A percentile compares a stretch with the other conserved stretches of the same genome.
Conservation (phyloP, 2,329 filamentous ascomycete species). For the Scedosporium minutisporum region DNA sequence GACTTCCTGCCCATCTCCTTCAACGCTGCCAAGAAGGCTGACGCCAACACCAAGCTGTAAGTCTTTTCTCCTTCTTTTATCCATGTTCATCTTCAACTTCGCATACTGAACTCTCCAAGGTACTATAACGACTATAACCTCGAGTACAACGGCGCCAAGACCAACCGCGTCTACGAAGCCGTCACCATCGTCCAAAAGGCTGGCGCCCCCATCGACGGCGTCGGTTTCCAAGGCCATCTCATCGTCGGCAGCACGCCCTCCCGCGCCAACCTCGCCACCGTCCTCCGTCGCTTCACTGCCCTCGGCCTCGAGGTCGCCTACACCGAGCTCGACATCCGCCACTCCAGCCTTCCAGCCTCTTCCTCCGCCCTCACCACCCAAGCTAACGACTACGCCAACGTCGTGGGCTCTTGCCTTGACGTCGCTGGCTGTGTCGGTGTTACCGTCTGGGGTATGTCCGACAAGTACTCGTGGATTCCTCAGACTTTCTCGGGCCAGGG, state of each 20-base stretch:
- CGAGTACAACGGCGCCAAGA: slow-evolving; percentile 52
- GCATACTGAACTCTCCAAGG: neutral
- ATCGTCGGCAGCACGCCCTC: slow-evolving; percentile 24
- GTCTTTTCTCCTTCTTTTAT: neutral
- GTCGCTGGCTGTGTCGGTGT: slow-evolving; percentile 54
- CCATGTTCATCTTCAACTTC: neutral
- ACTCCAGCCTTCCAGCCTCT: neutral
- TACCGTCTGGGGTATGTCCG: slow-evolving; percentile 32
- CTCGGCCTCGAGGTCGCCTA: slow-evolving; percentile 49
- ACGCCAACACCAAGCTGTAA: slow-evolving; percentile 59
- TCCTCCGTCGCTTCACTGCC: slow-evolving; percentile 43
- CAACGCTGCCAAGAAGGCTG: slow-evolving; percentile 54
- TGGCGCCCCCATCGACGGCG: slow-evolving; percentile 56
- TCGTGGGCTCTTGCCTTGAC: slow-evolving; percentile 47
- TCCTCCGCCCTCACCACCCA: slow-evolving; percentile 20
- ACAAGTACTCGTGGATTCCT: slow-evolving; percentile 8
- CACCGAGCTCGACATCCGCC: slow-evolving; percentile 56
- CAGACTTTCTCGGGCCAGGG: slow-evolving; percentile 5
- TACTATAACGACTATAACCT: slow-evolving; percentile 64
- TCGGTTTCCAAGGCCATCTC: slow-evolving; percentile 48
- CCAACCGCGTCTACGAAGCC: slow-evolving; percentile 40
- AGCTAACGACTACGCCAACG: slow-evolving; percentile 49
- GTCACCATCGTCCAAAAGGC: slow-evolving; percentile 54
- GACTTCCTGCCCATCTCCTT: slow-evolving; percentile 63
- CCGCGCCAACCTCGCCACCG: slow-evolving; percentile 31